Evolutionary conservation across 1,139 yeast genomes (phyloP).

Genomic region (Ogataea hybrid): DNA sequence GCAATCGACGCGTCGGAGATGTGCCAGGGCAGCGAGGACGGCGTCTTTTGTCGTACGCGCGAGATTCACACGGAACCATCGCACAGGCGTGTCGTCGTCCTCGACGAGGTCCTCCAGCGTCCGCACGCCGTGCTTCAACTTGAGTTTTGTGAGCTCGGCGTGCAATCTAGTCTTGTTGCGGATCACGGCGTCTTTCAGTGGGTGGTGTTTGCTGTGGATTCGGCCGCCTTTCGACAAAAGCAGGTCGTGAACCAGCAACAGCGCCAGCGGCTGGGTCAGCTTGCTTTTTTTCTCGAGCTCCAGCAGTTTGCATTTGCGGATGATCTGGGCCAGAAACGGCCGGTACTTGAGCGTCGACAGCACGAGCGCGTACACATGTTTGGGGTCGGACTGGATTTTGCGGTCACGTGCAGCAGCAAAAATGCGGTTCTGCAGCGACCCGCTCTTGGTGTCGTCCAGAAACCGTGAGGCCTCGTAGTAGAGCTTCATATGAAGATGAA

Average conservation of each 20-base stretch:
- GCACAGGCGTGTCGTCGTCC: conserved; percentile 72
- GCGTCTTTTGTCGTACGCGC: conserved; percentile 45
- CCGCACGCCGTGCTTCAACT: conserved; percentile 61
- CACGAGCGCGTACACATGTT: conserved; percentile 82
- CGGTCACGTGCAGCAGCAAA: conserved; percentile 52
- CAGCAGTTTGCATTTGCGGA: conserved; percentile 62
- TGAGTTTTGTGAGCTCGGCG: conserved; percentile 78
- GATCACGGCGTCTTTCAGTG: conserved; percentile 77
- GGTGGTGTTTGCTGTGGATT: conserved; percentile 86
- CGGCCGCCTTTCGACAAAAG: conserved; percentile 74
- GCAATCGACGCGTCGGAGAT: conserved; percentile 47
- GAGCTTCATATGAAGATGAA: conserved; percentile 44
- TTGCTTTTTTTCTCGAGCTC: conserved; percentile 45
- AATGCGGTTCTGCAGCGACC: conserved; percentile 67
- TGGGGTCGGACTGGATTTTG: conserved; percentile 59
- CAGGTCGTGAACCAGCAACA: conserved; percentile 77
- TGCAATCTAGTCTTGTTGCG: conserved; percentile 75
- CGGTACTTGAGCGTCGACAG: conserved; percentile 72
- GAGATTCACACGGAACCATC: conserved; percentile 85
- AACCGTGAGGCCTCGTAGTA: conserved; percentile 62
- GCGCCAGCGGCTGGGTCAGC: conserved; percentile 47
- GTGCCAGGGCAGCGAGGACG: conserved; percentile 44
- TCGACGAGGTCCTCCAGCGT: conserved; percentile 50
- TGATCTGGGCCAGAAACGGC: conserved; percentile 56
- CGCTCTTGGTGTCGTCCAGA: conserved; percentile 39